These are phyloP conservation scores for Talaromyces sp. DNA, from an alignment of 2,329 filamentous ascomycete species.

Conservation along the genomic window DNA sequence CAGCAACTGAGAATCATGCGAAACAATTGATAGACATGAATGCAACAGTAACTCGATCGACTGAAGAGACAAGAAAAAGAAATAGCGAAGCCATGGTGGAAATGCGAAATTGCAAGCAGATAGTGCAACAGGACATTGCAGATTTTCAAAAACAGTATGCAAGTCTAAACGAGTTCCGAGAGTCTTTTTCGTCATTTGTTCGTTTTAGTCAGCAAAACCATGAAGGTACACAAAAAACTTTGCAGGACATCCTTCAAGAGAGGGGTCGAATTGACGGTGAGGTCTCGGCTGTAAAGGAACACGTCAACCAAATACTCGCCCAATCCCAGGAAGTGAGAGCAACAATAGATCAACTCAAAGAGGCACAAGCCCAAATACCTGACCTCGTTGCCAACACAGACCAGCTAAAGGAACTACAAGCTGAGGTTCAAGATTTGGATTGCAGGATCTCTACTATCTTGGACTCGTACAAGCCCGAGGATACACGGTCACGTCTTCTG, in stretches of 20 bases:
- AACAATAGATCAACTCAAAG: neutral
- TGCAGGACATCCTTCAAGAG: slow-evolving; percentile 13
- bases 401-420: neutral
- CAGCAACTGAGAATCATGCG: slow-evolving; percentile 1
- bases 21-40: neutral
- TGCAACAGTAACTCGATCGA: neutral
- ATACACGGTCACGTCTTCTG: neutral
- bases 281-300: neutral
- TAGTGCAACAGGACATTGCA: neutral
- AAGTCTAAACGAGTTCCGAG: neutral
- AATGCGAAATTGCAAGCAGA: neutral
- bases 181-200: slow-evolving; percentile 4
- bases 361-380: neutral
- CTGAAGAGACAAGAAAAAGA: neutral
- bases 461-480: neutral
- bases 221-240: neutral
- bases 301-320: neutral
- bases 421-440: neutral
- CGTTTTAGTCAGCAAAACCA: neutral
- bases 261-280: slow-evolving; percentile 10
- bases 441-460: neutral
- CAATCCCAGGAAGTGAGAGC: neutral
- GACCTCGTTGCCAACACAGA: neutral
- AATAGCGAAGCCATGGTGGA: neutral
- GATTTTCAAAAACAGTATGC: neutral